Evolutionary conservation across 1,284 basidiomycete genomes (phyloP).

Genomic region (Sporisorium scitamineum): DNA sequence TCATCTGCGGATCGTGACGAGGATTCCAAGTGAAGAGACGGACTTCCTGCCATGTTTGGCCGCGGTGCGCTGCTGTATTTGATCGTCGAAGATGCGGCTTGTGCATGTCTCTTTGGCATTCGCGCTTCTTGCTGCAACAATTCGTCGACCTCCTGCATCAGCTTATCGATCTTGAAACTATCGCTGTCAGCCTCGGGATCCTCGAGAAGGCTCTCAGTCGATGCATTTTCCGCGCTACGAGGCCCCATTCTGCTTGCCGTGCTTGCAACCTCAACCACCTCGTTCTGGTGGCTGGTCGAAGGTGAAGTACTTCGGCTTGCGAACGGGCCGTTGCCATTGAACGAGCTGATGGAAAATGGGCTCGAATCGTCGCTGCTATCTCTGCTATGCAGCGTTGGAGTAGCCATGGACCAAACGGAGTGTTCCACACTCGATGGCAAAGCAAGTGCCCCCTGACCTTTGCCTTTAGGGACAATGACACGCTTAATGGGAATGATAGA

Average conservation of each 20-base stretch:
- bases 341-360: background rate
- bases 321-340: too few species aligned
- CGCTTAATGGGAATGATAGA: background rate
- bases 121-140: background rate
- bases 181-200: background rate
- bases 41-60: background rate
- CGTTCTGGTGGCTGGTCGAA: background rate
- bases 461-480: background rate
- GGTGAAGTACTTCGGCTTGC: background rate
- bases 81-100: background rate
- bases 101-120: background rate
- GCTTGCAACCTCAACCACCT: background rate
- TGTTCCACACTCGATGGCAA: background rate
- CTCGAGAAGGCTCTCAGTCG: background rate
- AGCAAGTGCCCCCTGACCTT: background rate
- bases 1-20: background rate
- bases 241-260: background rate
- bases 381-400: background rate
- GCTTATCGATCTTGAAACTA: background rate
- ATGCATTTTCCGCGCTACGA: background rate
- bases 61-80: background rate
- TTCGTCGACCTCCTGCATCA: background rate
- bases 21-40: background rate
- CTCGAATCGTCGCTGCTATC: background rate
- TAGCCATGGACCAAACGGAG: background rate